Conservation (phyloP, 2,329 filamentous ascomycete species). For the Periglandula ipomoeae region DNA sequence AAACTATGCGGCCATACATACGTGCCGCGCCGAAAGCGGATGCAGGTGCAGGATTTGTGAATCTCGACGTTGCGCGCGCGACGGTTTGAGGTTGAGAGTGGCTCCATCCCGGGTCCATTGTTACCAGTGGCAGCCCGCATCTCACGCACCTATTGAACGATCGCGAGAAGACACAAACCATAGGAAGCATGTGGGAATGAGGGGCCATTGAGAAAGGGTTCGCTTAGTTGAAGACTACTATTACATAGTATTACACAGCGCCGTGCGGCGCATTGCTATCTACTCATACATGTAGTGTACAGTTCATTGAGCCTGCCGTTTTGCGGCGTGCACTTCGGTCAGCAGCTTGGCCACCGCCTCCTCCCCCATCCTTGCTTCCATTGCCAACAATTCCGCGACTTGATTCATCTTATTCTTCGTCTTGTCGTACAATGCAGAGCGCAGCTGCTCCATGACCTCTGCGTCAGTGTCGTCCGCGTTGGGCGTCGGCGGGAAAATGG, state of each 20-base stretch:
- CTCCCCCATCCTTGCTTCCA: constrained; percentile 20
- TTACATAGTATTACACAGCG: background rate
- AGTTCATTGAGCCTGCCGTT: background rate
- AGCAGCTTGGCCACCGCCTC: constrained; percentile 14
- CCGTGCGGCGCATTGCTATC: background rate
- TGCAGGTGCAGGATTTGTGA: background rate
- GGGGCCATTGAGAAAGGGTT: no score
- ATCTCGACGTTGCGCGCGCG: background rate
- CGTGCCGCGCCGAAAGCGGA: background rate
- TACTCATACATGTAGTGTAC: background rate
- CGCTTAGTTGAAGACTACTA: no score
- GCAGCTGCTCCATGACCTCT: constrained; percentile 13
- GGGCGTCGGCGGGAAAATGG: constrained; percentile 41
- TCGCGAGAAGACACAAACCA: no score
- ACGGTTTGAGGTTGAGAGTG: background rate
- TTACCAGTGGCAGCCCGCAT: no score
- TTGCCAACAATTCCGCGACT: constrained; percentile 17
- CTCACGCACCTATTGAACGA: no score
- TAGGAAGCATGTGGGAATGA: no score
- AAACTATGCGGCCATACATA: no score
- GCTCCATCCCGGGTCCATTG: background rate
- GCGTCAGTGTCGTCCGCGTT: constrained; percentile 16
- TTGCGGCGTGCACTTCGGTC: constrained; percentile 11
- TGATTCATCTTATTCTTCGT: constrained; percentile 19
- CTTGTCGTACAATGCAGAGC: constrained; percentile 10